Evolutionary conservation across 2,329 filamentous ascomycete species (phyloP), one percentile per base, ranked within the genome.

Genomic region (Hysterium pulicare): DNA sequence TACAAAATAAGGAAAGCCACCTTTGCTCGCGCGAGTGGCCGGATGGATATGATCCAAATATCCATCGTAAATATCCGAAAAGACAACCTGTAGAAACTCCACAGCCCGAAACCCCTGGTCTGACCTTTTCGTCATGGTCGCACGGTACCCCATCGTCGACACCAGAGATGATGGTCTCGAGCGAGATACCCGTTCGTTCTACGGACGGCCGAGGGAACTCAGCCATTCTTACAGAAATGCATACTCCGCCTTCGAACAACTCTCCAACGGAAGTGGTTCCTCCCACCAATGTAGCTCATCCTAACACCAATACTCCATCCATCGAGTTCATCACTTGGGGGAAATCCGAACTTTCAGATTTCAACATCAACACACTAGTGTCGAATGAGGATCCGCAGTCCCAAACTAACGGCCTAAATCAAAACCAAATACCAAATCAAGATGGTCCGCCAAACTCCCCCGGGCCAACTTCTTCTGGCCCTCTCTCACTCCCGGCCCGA

Each of bases 21-120:
- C 46, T 63, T 8, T 65, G 61, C 50, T 62, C 57, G 17, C 59
- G 55, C 8, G 50, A 58, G 44, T 65, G 61, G 61, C 45, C 49
- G 7, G 48, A 59, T 33, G 61, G 60, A 8, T 65, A 63, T 47
- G 55, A 65, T 40, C 57, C 60, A 13, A 44, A 48, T 13, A 45
- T 65, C 13, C 61, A 65, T 40, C 51, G 60, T 22, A 61, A 57
- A 40, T 63, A 58, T 28, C 52, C 54, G 2, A 47, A 42, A 42
- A 42, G 43, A 17, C 19, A 15, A 4, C 26, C 40, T 23, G 17
- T 32, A 5, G 13, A 10, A 8, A 33, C 31, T 17, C 7, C 31
- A 8, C 15, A 7, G 31, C 10, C 10, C n/a, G 26, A 8, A 8
- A n/a, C 26, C 26, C 8, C 8, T 28, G 8, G 8, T 8, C 26